Base-by-base conservation (phyloP, 768 basidiomycete genomes). In the Hebeloma cylindrosporum region DNA sequence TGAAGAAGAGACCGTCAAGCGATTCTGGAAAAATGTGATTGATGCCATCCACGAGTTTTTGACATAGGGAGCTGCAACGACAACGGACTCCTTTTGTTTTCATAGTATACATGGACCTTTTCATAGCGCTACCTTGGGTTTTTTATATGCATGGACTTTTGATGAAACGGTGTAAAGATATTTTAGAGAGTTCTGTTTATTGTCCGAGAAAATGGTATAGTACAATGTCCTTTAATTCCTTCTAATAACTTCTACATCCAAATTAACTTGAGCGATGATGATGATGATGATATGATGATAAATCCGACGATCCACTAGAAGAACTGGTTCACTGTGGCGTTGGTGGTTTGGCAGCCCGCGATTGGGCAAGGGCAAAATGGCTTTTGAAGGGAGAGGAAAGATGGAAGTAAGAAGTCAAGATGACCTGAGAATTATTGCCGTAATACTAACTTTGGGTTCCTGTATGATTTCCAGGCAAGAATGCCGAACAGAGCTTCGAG, bases 1-100 rank as follows among this genome's bases (percentile, higher is more conserved):
- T 58, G 77, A 83, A 21, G 68, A 72, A 29, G 78, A 72, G 1
- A 67, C 70, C 3, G 79, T 90, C 18, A 74, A 82, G 40, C 50
- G 52, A 20, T 91, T 87, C 66, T 92, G 89, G 88, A 58, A 63
- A 16, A 79, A 81, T 52, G 65, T 85, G 7, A 52, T 80, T 34
- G 57, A 55, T 0, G 74, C 74, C 16, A 73, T 85, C 2, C 72
- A 80, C 26, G 81, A 86, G 53, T 75, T 86, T 45, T 60, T 91
- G 23, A 26, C 40, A 31, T n/a, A 18, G 28, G 38, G 5, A 31
- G 14, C 28, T 35, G 23, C 25, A 21, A n/a, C 28, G n/a, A 31
- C n/a, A 16, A 28, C n/a, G n/a, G 32, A 14, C 18, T 35, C 17
- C 33, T 18, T 9, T 35, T 16, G 33, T 18, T 16, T 9, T 35